Percentiles rank a stretch among this genome's conserved stretches.
These are phyloP conservation scores for Liquidambar formosana DNA, from an alignment of 164 flowering plant genomes.

Conservation along the genomic window DNA sequence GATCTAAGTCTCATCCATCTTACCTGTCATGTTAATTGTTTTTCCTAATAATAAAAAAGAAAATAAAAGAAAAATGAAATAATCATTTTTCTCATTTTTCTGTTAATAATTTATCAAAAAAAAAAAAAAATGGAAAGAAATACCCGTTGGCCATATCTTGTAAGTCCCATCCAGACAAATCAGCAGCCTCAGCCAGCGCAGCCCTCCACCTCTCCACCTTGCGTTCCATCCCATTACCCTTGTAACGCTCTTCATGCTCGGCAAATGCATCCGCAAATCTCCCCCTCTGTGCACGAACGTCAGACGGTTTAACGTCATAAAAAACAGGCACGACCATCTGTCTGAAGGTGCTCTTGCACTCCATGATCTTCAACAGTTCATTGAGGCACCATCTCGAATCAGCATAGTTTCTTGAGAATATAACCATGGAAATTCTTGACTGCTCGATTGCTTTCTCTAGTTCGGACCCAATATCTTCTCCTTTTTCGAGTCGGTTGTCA, in stretches of 20 bases:
- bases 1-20: too few species aligned
- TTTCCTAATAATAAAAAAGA: too few species aligned
- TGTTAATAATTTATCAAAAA: too few species aligned
- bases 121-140: too few species aligned
- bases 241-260: too few species aligned
- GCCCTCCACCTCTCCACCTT: too few species aligned
- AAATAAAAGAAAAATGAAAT: too few species aligned
- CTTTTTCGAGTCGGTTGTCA: slow-evolving; percentile 3
- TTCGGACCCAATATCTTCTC: slow-evolving; percentile 7
- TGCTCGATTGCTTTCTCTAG: slow-evolving; percentile 15
- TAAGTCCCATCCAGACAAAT: too few species aligned
- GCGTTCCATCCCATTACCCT: neutral
- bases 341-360: neutral
- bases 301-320: slow-evolving; percentile 17
- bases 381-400: slow-evolving; percentile 23
- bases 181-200: too few species aligned
- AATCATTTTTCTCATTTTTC: too few species aligned
- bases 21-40: too few species aligned
- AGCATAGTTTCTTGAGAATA: slow-evolving; percentile 22
- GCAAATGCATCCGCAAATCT: slow-evolving; percentile 8
- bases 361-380: slow-evolving; percentile 19
- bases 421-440: slow-evolving; percentile 10
- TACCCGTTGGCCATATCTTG: too few species aligned
- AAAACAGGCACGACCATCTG: slow-evolving; percentile 25
- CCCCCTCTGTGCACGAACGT: slow-evolving; percentile 9